These are phyloP conservation scores for Herpetomonas muscarum DNA, from an alignment of 208 protist species.

Conservation along the genomic window DNA sequence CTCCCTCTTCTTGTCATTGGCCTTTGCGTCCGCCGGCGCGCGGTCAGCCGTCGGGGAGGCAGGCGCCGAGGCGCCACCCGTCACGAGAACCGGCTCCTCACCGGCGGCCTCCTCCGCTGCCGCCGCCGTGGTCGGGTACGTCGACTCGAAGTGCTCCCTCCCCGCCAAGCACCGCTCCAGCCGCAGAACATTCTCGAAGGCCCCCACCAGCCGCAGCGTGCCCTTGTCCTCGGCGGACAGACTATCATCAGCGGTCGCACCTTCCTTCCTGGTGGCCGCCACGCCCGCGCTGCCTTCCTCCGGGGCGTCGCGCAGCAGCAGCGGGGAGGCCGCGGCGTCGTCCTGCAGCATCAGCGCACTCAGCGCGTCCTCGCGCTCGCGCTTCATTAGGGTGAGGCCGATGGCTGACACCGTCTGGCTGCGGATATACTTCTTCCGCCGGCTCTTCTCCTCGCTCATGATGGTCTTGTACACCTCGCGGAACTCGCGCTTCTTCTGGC, in stretches of 20 bases:
- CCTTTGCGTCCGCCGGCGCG: conserved; percentile 7
- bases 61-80: neutral
- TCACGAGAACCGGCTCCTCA: too few relatives aligned
- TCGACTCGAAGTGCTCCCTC: conserved; percentile 7
- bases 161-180: conserved; percentile 39
- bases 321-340: conserved; percentile 5
- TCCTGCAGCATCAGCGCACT: conserved; percentile 42
- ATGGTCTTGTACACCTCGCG: conserved; percentile 74
- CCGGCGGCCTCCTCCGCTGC: neutral
- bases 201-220: conserved; percentile 59
- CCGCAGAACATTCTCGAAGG: conserved; percentile 79
- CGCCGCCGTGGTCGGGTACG: neutral
- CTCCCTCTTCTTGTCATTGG: conserved; percentile 4
- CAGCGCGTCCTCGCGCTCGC: conserved; percentile 79
- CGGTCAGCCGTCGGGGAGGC: conserved; percentile 6
- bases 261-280: neutral
- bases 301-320: conserved; percentile 7
- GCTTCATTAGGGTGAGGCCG: conserved; percentile 78
- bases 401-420: conserved; percentile 67
- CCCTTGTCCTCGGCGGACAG: conserved; percentile 21
- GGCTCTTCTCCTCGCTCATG: conserved; percentile 80
- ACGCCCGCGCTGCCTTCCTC: neutral
- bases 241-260: neutral
- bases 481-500: conserved; percentile 71
- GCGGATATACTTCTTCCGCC: conserved; percentile 60